Evolutionary conservation across 257 asterid species (phyloP).

Genomic region (Avicennia marina): DNA sequence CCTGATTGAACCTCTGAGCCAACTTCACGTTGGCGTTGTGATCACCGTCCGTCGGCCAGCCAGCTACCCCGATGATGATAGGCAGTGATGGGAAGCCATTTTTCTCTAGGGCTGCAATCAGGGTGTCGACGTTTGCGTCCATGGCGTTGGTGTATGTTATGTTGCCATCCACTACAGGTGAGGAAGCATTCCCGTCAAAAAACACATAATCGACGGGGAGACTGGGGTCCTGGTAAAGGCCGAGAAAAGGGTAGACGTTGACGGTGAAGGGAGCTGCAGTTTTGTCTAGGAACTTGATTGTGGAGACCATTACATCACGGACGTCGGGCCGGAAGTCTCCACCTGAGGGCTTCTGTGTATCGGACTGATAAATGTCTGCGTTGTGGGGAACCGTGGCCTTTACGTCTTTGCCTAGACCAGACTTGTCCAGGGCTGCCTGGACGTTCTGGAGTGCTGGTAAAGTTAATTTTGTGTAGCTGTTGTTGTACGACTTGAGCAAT

Average conservation of each 20-base stretch:
- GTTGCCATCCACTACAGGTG: conserved; percentile 15
- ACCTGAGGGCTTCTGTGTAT: conserved; percentile 18
- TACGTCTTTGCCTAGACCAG: conserved; percentile 23
- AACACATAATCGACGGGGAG: conserved; percentile 35
- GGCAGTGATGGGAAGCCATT: conserved; percentile 20
- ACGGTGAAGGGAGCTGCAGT: conserved; percentile 30
- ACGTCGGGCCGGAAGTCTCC: conserved; percentile 30
- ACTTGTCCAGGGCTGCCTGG: conserved; percentile 32
- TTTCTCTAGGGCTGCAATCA: conserved; percentile 23
- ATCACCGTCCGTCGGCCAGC: conserved; percentile 46
- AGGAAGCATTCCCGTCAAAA: conserved; percentile 18
- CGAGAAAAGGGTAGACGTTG: conserved; percentile 34
- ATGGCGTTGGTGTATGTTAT: conserved; percentile 22
- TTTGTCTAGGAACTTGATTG: conserved; percentile 15
- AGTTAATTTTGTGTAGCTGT: conserved; percentile 3
- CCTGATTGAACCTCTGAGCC: conserved; percentile 30
- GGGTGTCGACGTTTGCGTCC: conserved; percentile 30
- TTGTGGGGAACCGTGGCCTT: conserved; percentile 39
- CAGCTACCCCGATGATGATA: conserved; percentile 36
- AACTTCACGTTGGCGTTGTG: conserved; percentile 6
- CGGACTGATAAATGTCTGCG: conserved; percentile 30
- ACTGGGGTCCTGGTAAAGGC: conserved; percentile 7
- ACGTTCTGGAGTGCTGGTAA: conserved; percentile 32
- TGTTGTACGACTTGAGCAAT: conserved; percentile 24
- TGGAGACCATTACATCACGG: background rate